These are phyloP conservation scores for Trypanosoma congolense DNA, from an alignment of 208 protist genomes.

Conservation along the genomic window DNA sequence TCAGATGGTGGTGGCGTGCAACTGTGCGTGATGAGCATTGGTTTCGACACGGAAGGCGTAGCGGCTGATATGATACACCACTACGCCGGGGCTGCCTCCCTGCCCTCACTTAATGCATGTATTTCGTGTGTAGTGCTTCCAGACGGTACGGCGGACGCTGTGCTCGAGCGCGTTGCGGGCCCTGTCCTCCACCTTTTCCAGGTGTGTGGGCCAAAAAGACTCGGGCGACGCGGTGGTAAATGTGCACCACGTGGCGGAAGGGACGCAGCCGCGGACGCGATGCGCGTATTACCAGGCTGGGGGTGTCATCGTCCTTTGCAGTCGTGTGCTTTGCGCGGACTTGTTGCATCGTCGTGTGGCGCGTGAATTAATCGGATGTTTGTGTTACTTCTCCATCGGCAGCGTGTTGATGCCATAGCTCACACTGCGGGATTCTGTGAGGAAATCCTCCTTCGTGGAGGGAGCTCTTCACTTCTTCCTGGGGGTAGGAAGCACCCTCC, in stretches of 20 bases:
- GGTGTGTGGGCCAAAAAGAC: neutral
- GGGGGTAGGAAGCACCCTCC: constrained; percentile 19
- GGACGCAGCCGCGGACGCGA: constrained; percentile 48
- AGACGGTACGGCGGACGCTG: constrained; percentile 79
- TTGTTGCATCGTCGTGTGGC: constrained; percentile 74
- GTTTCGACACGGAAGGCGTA: constrained; percentile 56
- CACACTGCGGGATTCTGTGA: constrained; percentile 63
- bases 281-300: constrained; percentile 56
- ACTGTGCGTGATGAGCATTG: constrained; percentile 57
- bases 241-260: constrained; percentile 62
- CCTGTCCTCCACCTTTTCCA: constrained; percentile 33
- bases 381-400: constrained; percentile 36
- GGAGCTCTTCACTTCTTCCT: constrained; percentile 1
- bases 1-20: constrained; percentile 43
- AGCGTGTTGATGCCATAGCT: constrained; percentile 28
- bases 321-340: constrained; percentile 69
- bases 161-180: constrained; percentile 79
- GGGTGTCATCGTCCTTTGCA: constrained; percentile 58
- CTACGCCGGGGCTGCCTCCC: neutral
- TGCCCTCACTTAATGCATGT: constrained; percentile 63
- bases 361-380: constrained; percentile 37
- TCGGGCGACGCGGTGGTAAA: constrained; percentile 7
- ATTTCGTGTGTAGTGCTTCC: constrained; percentile 92
- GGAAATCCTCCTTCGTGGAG: constrained; percentile 60
- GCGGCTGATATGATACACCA: constrained; percentile 21